Evolutionary conservation across 2,329 filamentous ascomycete genomes (phyloP), one percentile per base, ranked within the genome.

Genomic region (Venturia nashicola): DNA sequence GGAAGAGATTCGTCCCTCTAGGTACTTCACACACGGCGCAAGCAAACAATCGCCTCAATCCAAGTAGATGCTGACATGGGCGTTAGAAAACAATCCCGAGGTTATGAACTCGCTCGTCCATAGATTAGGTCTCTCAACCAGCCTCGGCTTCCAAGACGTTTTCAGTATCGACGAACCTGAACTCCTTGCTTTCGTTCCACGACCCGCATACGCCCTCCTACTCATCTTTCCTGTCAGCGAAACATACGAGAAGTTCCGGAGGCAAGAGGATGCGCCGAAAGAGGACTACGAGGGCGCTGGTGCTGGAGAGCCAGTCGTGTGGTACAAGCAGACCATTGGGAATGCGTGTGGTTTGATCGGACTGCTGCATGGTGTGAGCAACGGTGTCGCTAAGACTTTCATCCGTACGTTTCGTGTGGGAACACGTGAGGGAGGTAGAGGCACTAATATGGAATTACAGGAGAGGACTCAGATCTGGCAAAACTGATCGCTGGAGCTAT

Each of bases 291-390:
- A 74, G 0, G 88, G 87, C 54, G 80, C 79, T 20, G 91, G 91
- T 1, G 76, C 82, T 0, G 72, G 71, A 0, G 90, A 97, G 72
- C 87, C 90, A 5, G 90, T 97, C 0, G 71, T 96, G 8, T 99
- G 93, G 94, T 97, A 92, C 81, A 89, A 85, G 69, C 93, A 97
- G 78, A 97, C 92, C 0, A 97, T 97, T 70, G 84, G 89, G 66
- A 96, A 97, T 73, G 91, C 93, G 0, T 97, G 93, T 74, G 93
- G 93, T 0, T 78, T 96, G 55, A 96, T 97, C 79, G 94, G 89
- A 0, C 76, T 97, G 36, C 74, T 97, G 57, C 94, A 97, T 73
- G 89, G 87, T 20, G 84, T 90, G 0, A 82, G 82, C 57, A 99
- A 97, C 74, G 91, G 91, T 0, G 80, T 82, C 1, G 87, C 89